phyloP scores from a whole-genome alignment of 352 stramenopile species.

The Globisporangium alternatum region DNA sequence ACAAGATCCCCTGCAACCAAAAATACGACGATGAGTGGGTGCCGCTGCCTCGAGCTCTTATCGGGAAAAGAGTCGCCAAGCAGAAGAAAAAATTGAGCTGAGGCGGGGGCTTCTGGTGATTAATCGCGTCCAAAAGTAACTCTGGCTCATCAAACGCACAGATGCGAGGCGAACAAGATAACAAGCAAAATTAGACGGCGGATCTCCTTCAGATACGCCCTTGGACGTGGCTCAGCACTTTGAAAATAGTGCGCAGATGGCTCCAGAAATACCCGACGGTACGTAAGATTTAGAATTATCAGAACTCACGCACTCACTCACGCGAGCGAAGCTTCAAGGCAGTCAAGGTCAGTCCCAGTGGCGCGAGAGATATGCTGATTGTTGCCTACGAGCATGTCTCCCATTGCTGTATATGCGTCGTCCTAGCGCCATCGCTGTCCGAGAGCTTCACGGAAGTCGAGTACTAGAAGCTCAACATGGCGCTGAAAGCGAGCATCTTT shows the following conservation, averaged over 20 bases:
- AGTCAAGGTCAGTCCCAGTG: background rate
- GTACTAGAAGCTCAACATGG: background rate
- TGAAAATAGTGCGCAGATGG: background rate
- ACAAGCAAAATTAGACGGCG: no score
- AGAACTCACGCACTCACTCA: background rate
- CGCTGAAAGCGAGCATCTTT: background rate
- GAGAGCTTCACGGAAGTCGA: background rate
- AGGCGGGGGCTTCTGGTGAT: background rate
- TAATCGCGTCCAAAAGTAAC: background rate
- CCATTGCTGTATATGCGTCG: background rate
- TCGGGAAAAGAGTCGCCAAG: background rate
- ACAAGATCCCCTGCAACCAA: background rate
- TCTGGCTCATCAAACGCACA: no score
- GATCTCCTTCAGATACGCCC: background rate
- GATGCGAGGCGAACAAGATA: no score
- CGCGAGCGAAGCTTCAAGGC: background rate
- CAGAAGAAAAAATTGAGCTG: background rate
- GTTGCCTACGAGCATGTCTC: background rate
- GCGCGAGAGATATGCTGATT: background rate
- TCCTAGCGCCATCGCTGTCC: background rate
- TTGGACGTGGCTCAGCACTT: background rate
- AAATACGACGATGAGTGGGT: no score
- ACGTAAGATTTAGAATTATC: background rate
- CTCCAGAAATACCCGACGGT: background rate
- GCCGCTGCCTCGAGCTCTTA: background rate